Conservation (phyloP, 345 rosid species). For the Mallotus nudiflorus region DNA sequence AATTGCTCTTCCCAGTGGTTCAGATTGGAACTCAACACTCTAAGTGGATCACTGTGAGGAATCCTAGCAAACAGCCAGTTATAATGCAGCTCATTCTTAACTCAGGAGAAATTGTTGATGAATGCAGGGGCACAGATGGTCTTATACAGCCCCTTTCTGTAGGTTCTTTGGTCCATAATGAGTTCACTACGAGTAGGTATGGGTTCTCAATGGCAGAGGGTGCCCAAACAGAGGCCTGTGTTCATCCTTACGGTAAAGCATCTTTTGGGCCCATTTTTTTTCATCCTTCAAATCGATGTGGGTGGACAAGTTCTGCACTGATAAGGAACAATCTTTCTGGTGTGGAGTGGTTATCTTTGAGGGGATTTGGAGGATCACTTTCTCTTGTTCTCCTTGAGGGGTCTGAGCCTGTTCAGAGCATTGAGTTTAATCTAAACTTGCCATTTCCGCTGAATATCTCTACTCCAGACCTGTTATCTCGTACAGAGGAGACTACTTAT, state of each 20-base stretch:
- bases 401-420: conserved; percentile 47
- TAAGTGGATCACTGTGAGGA: conserved; percentile 62
- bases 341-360: conserved; percentile 72
- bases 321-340: conserved; percentile 71
- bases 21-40: conserved; percentile 47
- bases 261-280: conserved; percentile 65
- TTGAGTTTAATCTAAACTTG: conserved; percentile 54
- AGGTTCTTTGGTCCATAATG: conserved; percentile 24
- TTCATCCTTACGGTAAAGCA: conserved; percentile 52
- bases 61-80: conserved; percentile 67
- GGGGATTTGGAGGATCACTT: conserved; percentile 56
- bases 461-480: conserved; percentile 34
- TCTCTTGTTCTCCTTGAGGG: conserved; percentile 52
- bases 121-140: conserved; percentile 45
- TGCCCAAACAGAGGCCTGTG: conserved; percentile 51
- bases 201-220: conserved; percentile 58
- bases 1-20: conserved; percentile 49
- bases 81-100: conserved; percentile 72
- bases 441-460: conserved; percentile 42
- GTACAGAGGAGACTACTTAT: conserved; percentile 33
- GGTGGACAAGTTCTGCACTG: conserved; percentile 70
- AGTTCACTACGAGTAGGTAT: conserved; percentile 22
- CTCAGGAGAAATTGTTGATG: conserved; percentile 56
- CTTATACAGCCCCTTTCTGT: conserved; percentile 29
- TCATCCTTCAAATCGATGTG: conserved; percentile 61